Base-by-base conservation (phyloP, 164 flowering plant species). In the Nymphaea colorata region DNA sequence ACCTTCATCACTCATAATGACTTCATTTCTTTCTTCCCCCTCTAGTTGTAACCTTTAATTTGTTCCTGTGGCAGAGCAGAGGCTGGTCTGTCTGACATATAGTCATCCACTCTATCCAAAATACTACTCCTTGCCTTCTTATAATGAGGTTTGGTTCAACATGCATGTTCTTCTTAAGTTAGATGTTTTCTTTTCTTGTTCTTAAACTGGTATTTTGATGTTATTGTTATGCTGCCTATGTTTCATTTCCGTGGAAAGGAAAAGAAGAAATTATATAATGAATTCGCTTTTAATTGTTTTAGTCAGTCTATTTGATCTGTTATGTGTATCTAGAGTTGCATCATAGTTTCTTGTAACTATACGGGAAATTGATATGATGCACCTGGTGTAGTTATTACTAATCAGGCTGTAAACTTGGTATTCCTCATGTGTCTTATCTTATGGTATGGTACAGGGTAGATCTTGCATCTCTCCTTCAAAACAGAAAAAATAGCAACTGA, bases 11-110 rank as follows among this genome's bases (percentile, higher is more conserved):
- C 36, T 25, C 36, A 25, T 25, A 25, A 25, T 25, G 36, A 25
- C 36, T 25, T 25, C 36, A 0, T 25, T 25, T 25, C 36, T 25
- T 25, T 25, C 36, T 25, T 25, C 36, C 12, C 55, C 5, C 7
- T 47, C 3, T 47, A 47, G 12, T 7, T 14, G 55, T 47, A 14
- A 47, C 55, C 7, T 14, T 47, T 6, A 6, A 6, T 64, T 77
- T 75, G 66, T 73, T 72, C 16, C 67, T 66, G 72, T 84, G 85
- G 78, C 76, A 72, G 73, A 79, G 84, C 98, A 93, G 98, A 85
- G 72, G 78, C 79, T 93, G 70, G 94, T 91, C 6, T 86, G 85
- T 25, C 66, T 81, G 71, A 93, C 98, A 62, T 59, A 80, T 15
- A 83, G 82, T 61, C 94, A 93, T 69, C 94, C 89, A 25, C 73